Evolutionary conservation across 2,329 filamentous ascomycete genomes (phyloP).

Genomic region (Cercospora canescens): DNA sequence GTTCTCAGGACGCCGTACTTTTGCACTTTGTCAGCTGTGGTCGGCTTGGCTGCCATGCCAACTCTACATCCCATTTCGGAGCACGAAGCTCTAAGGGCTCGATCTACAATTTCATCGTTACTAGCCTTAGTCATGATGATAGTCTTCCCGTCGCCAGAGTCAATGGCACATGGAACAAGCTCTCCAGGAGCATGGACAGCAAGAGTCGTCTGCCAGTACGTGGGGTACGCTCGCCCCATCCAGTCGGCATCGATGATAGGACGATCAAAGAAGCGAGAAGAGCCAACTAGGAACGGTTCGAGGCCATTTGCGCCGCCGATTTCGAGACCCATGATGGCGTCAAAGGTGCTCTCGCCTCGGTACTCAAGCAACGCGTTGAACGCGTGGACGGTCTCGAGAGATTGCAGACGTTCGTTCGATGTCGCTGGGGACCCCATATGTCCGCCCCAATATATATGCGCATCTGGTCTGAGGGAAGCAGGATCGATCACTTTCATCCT

Average conservation of each 20-base stretch:
- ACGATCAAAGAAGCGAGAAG: constrained; percentile 51
- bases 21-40: constrained; percentile 39
- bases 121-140: constrained; percentile 46
- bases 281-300: constrained; percentile 58
- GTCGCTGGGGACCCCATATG: constrained; percentile 62
- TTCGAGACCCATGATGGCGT: constrained; percentile 63
- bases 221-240: constrained; percentile 51
- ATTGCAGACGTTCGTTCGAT: constrained; percentile 59
- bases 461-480: constrained; percentile 52
- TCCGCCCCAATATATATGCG: constrained; percentile 57
- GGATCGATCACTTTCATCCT: constrained; percentile 55
- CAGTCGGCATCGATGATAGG: constrained; percentile 48
- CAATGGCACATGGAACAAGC: constrained; percentile 48
- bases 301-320: constrained; percentile 68
- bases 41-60: constrained; percentile 44
- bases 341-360: constrained; percentile 45
- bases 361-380: constrained; percentile 53
- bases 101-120: constrained; percentile 45
- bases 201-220: constrained; percentile 46
- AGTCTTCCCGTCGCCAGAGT: constrained; percentile 47
- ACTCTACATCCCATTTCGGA: constrained; percentile 46
- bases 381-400: constrained; percentile 52
- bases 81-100: constrained; percentile 39
- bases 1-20: constrained; percentile 44
- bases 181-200: constrained; percentile 44